Conservation (phyloP, 208 protist species). For the Chromosphaera perkinsii region DNA sequence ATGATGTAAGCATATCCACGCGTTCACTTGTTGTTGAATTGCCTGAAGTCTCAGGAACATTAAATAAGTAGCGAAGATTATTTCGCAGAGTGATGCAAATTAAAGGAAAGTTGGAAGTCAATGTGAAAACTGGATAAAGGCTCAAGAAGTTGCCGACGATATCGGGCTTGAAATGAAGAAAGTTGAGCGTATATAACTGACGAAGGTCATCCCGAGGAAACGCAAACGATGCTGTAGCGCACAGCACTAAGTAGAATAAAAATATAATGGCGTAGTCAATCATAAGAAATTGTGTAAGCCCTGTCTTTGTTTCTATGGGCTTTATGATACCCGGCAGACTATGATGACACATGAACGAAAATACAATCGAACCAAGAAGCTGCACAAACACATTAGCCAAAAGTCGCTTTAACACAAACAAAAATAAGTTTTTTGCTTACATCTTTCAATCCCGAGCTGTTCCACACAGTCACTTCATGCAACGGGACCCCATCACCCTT, state of each 20-base stretch:
- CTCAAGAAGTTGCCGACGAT: conserved; percentile 31
- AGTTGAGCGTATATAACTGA: conserved; percentile 40
- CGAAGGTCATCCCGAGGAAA: conserved; percentile 21
- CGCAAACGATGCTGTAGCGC: conserved; percentile 29
- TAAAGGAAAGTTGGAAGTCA: conserved; percentile 43
- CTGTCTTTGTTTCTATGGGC: conserved; percentile 26
- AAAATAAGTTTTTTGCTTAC: conserved; percentile 4
- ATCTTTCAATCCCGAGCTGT: not conserved
- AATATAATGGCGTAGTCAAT: conserved; percentile 32
- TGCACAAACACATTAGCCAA: not conserved
- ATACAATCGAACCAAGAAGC: conserved; percentile 38
- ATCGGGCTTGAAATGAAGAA: conserved; percentile 12
- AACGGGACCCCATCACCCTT: too few relatives aligned
- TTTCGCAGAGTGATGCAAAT: conserved; percentile 46
- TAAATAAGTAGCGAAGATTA: conserved; percentile 33
- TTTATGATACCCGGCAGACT: conserved; percentile 31
- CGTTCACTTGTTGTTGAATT: not conserved
- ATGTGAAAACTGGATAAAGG: conserved; percentile 46
- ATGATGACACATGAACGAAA: conserved; percentile 50
- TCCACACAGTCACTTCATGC: conserved; percentile 20
- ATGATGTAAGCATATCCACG: not conserved
- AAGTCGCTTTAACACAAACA: too few relatives aligned
- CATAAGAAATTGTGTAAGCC: conserved; percentile 2
- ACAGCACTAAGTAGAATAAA: conserved; percentile 32
- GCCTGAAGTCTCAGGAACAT: conserved; percentile 6